Evolutionary conservation across 2,329 filamentous ascomycete species (phyloP).

Genomic region (Leptographium wingfieldii): DNA sequence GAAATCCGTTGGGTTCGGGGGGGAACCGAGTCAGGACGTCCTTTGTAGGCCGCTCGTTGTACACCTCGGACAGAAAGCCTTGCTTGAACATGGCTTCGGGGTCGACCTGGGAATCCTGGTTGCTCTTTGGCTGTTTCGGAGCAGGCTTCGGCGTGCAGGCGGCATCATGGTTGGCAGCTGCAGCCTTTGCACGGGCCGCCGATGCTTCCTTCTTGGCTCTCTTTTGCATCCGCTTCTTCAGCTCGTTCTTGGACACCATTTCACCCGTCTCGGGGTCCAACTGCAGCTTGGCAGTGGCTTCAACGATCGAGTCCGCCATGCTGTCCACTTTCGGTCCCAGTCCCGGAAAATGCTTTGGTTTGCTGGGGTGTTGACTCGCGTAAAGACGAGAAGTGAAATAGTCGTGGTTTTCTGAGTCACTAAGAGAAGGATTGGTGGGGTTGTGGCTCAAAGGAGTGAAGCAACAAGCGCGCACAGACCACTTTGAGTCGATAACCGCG

Average conservation of each 20-base stretch:
- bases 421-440: background rate
- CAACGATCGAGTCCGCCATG: constrained; percentile 36
- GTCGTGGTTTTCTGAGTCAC: background rate
- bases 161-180: constrained; percentile 18
- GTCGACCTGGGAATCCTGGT: constrained; percentile 38
- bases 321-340: background rate
- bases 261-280: constrained; percentile 53
- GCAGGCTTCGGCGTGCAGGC: constrained; percentile 16
- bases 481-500: background rate
- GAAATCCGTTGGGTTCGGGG: constrained; percentile 82
- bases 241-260: constrained; percentile 50
- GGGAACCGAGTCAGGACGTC: constrained; percentile 62
- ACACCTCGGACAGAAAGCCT: constrained; percentile 63
- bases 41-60: constrained; percentile 51
- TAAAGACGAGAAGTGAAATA: background rate
- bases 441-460: background rate
- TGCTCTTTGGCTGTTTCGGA: constrained; percentile 18
- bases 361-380: background rate
- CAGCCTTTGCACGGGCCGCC: constrained; percentile 25
- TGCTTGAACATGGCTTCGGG: constrained; percentile 65
- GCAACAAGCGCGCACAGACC: background rate
- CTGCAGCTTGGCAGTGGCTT: constrained; percentile 42
- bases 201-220: constrained; percentile 17
- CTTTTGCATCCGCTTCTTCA: constrained; percentile 49
- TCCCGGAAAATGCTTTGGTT: background rate